Conservation (phyloP, 2,329 filamentous ascomycete genomes). For the Esteya vermicola region DNA sequence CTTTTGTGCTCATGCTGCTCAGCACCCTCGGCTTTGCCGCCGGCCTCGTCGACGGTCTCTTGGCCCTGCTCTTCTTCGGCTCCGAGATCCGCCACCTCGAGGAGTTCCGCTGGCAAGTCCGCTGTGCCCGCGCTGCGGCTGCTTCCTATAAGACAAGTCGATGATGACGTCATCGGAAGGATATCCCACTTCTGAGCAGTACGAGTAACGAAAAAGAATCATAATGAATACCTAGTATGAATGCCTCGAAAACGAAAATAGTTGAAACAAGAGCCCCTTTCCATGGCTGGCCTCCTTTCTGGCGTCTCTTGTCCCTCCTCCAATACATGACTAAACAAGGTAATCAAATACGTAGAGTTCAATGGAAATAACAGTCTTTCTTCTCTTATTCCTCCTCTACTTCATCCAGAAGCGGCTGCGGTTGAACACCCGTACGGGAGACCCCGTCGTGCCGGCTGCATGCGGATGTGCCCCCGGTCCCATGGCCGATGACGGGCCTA, state of each 20-base stretch:
- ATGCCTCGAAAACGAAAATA: too few relatives aligned
- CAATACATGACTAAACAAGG: too few relatives aligned
- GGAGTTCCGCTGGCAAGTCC: conserved; percentile 91
- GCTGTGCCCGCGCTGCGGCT: conserved; percentile 40
- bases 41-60: conserved; percentile 71
- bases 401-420: conserved; percentile 8
- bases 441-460: conserved; percentile 7
- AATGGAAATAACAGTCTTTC: too few relatives aligned
- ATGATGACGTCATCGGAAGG: neutral
- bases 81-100: conserved; percentile 68
- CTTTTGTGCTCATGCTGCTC: conserved; percentile 67
- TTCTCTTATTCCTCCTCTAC: conserved; percentile 3
- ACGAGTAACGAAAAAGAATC: too few relatives aligned
- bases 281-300: too few relatives aligned
- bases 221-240: conserved; percentile 1
- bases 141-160: neutral
- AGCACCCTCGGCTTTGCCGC: conserved; percentile 63
- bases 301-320: too few relatives aligned
- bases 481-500: conserved; percentile 11
- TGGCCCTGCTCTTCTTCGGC: conserved; percentile 76
- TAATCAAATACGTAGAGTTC: too few relatives aligned
- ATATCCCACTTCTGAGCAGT: too few relatives aligned
- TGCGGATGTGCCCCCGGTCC: neutral
- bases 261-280: too few relatives aligned
- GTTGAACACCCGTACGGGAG: conserved; percentile 11